Evolutionary conservation across 2,329 filamentous ascomycete genomes (phyloP).

Genomic region (Neopestalotiopsis sp.): DNA sequence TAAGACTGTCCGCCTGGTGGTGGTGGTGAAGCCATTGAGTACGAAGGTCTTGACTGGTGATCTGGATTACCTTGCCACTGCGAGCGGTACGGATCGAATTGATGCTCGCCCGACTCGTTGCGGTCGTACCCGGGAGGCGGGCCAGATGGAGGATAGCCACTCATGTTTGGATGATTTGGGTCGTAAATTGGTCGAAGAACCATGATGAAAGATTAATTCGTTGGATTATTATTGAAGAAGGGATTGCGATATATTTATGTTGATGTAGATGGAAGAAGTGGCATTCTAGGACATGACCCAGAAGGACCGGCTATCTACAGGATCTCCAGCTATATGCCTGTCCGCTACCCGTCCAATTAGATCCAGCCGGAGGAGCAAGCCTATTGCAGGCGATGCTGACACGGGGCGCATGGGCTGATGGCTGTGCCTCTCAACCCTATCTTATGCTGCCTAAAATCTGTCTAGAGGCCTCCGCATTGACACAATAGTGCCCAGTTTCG

Average conservation of each 20-base stretch:
- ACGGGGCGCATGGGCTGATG: not conserved
- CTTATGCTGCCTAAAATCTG: conserved; percentile 6
- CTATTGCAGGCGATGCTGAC: conserved; percentile 6
- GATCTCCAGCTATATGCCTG: not conserved
- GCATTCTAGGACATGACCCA: not conserved
- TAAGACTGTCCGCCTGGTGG: not conserved
- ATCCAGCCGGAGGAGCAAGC: not conserved
- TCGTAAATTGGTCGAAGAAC: conserved; percentile 4
- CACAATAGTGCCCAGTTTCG: not conserved
- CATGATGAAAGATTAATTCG: conserved; percentile 2
- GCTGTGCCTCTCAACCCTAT: conserved; percentile 6
- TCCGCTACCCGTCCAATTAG: conserved; percentile 2
- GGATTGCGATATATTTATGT: not conserved
- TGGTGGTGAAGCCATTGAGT: not conserved
- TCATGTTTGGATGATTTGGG: not conserved
- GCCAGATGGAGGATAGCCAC: conserved; percentile 1
- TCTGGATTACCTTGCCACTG: not conserved
- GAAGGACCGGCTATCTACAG: not conserved
- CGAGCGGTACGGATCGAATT: not conserved
- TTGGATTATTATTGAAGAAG: not conserved
- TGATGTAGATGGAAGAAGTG: not conserved
- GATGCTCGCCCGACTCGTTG: conserved; percentile 6
- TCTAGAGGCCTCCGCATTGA: conserved; percentile 10
- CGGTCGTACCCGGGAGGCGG: not conserved
- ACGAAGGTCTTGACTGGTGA: not conserved